phyloP scores from a whole-genome alignment of 192 early-diverging fungal species.

The Chytriomyces sp. region DNA sequence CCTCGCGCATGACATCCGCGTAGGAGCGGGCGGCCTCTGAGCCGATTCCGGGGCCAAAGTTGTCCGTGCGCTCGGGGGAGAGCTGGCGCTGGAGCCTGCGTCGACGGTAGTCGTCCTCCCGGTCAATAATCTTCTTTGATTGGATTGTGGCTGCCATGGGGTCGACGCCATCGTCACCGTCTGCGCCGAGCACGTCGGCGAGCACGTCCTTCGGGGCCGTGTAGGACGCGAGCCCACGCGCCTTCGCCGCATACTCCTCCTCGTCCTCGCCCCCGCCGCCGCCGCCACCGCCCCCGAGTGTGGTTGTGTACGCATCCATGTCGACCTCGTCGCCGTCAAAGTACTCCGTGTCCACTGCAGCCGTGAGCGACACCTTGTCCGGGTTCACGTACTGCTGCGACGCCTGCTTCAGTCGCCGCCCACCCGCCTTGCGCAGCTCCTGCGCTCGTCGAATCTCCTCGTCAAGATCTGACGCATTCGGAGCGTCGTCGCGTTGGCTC shows the following conservation, averaged over 20 bases:
- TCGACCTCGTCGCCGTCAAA: slow-evolving; percentile 54
- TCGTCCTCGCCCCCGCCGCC: slow-evolving; percentile 59
- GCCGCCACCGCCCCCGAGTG: slow-evolving; percentile 59
- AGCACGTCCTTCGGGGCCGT: slow-evolving; percentile 68
- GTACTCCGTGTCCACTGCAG: slow-evolving; percentile 64
- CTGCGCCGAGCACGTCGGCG: not conserved
- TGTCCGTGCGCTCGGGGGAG: slow-evolving; percentile 70
- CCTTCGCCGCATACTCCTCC: slow-evolving; percentile 44
- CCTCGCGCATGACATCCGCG: slow-evolving; percentile 82
- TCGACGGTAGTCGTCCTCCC: slow-evolving; percentile 84
- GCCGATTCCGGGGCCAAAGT: slow-evolving; percentile 24
- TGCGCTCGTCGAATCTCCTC: slow-evolving; percentile 18
- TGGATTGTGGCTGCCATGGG: slow-evolving; percentile 53
- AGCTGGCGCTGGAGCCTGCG: slow-evolving; percentile 75
- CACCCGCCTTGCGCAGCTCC: not conserved
- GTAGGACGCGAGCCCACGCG: slow-evolving; percentile 62
- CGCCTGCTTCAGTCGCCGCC: not conserved
- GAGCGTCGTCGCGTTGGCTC: not conserved
- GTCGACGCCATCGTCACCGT: slow-evolving; percentile 37
- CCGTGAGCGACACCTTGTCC: not conserved
- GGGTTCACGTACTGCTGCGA: slow-evolving; percentile 15
- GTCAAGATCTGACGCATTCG: slow-evolving; percentile 8
- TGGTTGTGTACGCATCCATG: slow-evolving; percentile 70
- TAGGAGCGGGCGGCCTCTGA: slow-evolving; percentile 67
- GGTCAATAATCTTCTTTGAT: slow-evolving; percentile 73